These are phyloP conservation scores for Colletotrichum sp. DNA, from an alignment of 2,329 filamentous ascomycete species.

Conservation along the genomic window DNA sequence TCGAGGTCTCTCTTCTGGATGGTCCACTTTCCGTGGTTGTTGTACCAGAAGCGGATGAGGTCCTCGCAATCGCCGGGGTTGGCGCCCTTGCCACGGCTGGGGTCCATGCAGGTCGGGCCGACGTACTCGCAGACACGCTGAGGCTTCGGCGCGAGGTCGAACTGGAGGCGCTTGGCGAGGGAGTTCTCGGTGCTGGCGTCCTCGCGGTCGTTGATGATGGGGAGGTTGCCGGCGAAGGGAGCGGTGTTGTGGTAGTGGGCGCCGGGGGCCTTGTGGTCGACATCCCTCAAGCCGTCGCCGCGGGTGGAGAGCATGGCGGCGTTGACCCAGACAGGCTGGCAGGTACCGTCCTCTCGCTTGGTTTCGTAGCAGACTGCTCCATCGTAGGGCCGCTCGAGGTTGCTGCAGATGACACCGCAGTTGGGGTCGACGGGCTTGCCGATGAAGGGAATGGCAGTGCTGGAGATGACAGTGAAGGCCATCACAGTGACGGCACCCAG, in stretches of 20 bases:
- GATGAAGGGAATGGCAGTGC: background rate
- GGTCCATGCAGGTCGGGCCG: background rate
- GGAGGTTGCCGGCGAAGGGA: background rate
- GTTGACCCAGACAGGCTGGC: background rate
- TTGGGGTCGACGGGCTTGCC: background rate
- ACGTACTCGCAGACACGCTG: background rate
- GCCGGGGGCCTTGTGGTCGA: background rate
- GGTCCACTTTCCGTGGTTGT: background rate
- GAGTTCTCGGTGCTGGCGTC: background rate
- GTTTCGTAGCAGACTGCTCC: background rate
- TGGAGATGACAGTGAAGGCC: background rate
- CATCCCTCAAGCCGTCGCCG: background rate
- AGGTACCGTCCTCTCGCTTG: background rate
- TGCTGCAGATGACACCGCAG: background rate
- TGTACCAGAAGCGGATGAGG: background rate
- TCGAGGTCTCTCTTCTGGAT: background rate
- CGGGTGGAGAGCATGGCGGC: background rate
- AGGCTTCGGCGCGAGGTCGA: background rate
- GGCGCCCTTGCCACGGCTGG: background rate
- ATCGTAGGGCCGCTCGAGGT: background rate
- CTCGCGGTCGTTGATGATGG: background rate
- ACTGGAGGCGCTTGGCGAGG: background rate
- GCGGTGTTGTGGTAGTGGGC: background rate
- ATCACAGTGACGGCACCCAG: background rate
- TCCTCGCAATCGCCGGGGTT: background rate